Evolutionary conservation across 129 eudicot species (phyloP), one percentile per base, ranked within the genome.

Genomic region (Chrysanthemum lavandulifolium): DNA sequence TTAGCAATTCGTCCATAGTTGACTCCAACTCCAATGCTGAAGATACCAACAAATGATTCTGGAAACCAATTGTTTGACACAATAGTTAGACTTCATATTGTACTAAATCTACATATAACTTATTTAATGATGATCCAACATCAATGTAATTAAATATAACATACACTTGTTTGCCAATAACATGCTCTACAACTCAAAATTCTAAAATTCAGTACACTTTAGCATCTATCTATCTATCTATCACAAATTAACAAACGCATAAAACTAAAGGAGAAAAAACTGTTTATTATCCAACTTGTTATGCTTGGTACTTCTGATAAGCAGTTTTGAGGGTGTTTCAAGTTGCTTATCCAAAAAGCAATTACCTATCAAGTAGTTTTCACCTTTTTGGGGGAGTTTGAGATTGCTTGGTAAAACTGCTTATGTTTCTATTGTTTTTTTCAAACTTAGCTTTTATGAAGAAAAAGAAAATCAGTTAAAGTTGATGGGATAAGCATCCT

Each of bases 1-100:
- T 89, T 81, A 15, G 98, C 98, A 3, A 93, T 85, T 53, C 89
- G 83, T 53, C 98, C 98, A 54, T 93, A 93, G 82, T 93, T 93
- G 6, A 93, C 88, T 64, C 98, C 98, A 31, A 92, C 83, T 79
- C 96, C 96, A 66, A 87, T 61, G 86, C 91, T 21, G 13, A 61
- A 72, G 72, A 65, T 81, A 4, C 82, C 73, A n/a, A 70, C 16
- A 47, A 72, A 69, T 57, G 75, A 77, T 72, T 79, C 97, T 87
- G 81, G 13, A 11, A 78, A 78, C 78, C 79, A 6, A 76, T 13
- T 33, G 21, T 73, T 53, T 18, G 21, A 21, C 40, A 13, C 18
- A 52, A 31, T 31, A 65, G 63, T 54, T 5, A 5, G n/a, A 40
- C 62, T 8, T 40, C 2, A 40, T 40, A 60, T 49, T 60, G 10